These are phyloP conservation scores for Ophiosphaerella narmari DNA, from an alignment of 2,329 filamentous ascomycete genomes.

Conservation along the genomic window DNA sequence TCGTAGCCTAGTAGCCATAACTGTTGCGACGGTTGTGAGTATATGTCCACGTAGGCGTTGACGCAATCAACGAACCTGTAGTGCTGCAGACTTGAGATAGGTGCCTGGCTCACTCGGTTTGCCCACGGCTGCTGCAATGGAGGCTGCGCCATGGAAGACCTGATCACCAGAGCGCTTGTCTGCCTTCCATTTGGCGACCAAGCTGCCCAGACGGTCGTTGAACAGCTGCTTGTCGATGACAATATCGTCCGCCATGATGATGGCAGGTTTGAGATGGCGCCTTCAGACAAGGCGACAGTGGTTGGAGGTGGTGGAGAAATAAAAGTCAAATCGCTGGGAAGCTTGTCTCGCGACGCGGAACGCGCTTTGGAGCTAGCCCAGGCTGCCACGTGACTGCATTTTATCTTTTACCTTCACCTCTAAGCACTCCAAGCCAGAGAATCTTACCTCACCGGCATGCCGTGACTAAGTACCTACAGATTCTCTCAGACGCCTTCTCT, in stretches of 20 bases:
- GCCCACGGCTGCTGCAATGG: slow-evolving; percentile 89
- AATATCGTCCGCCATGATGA: slow-evolving; percentile 70
- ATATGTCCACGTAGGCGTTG: slow-evolving; percentile 12
- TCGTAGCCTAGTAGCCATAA: slow-evolving; percentile 99
- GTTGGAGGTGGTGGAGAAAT: slow-evolving; percentile 17
- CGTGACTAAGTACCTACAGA: too few relatives aligned
- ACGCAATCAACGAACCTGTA: slow-evolving; percentile 70
- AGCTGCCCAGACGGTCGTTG: slow-evolving; percentile 86
- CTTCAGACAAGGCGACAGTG: slow-evolving; percentile 26
- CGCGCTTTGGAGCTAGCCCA: slow-evolving; percentile 16
- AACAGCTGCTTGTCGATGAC: slow-evolving; percentile 94
- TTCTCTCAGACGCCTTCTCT: slow-evolving; percentile 10
- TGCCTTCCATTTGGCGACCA: slow-evolving; percentile 92
- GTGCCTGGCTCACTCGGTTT: slow-evolving; percentile 81
- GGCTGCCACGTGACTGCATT: slow-evolving; percentile 1
- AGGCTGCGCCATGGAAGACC: slow-evolving; percentile 83
- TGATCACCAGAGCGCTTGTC: slow-evolving; percentile 88
- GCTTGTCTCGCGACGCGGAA: slow-evolving; percentile 24
- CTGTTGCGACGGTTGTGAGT: slow-evolving; percentile 55
- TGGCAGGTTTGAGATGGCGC: slow-evolving; percentile 20
- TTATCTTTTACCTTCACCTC: neutral
- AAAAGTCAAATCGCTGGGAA: slow-evolving; percentile 26
- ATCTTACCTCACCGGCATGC: too few relatives aligned
- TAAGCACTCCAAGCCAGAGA: too few relatives aligned
- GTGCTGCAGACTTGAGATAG: slow-evolving; percentile 94